Conservation (phyloP, 2,329 filamentous ascomycete species). For the Blastomyces gilchristii region DNA sequence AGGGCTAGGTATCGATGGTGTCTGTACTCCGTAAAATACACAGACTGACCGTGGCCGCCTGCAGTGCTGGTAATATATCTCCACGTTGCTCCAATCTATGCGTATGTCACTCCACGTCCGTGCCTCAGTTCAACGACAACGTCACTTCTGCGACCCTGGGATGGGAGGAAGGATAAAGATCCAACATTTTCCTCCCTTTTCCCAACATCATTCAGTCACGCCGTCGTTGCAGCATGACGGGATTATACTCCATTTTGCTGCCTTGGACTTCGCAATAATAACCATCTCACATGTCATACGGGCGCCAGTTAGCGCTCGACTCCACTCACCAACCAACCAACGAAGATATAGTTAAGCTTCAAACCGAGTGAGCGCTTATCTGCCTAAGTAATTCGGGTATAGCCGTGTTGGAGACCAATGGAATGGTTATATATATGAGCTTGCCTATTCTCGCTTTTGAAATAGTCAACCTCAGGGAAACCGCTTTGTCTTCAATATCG, state of each 20-base stretch:
- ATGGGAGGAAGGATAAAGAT: background rate
- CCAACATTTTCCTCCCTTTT: background rate
- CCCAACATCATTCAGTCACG: background rate
- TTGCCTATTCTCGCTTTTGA: background rate
- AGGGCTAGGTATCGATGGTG: background rate
- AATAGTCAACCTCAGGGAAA: background rate
- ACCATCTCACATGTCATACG: background rate
- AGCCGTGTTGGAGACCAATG: background rate
- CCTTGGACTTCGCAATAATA: background rate
- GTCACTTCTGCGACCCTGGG: background rate
- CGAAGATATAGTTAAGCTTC: background rate
- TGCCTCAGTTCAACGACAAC: background rate
- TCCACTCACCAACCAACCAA: background rate
- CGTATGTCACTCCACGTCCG: background rate
- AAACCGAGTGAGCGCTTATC: background rate
- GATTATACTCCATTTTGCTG: background rate
- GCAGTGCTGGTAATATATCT: constrained; percentile 1
- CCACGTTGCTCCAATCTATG: constrained; percentile 6
- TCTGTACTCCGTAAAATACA: background rate
- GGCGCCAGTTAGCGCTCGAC: background rate
- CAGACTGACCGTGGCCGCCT: background rate
- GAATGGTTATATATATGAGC: constrained; percentile 2
- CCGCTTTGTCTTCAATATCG: background rate
- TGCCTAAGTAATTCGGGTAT: constrained; percentile 2
- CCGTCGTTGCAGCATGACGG: background rate